Evolutionary conservation across 2,329 filamentous ascomycete genomes (phyloP).

Genomic region (Colletotrichum godetiae): DNA sequence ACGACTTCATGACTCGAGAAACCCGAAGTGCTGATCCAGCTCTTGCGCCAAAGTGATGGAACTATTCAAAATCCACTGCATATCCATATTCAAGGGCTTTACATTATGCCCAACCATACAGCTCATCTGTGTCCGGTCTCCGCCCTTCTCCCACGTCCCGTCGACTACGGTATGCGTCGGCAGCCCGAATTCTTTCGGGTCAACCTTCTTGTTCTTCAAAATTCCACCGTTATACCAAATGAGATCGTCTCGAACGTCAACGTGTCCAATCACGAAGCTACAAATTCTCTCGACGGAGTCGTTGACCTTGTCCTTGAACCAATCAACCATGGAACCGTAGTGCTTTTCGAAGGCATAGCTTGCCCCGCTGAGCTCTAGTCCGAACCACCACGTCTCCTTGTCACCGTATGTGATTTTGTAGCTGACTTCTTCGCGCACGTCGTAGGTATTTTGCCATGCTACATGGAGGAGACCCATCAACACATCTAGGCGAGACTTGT

Average conservation of each 20-base stretch:
- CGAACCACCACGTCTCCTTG: conserved; percentile 59
- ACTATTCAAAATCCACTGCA: not conserved
- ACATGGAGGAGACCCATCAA: conserved; percentile 53
- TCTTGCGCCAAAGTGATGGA: conserved; percentile 12
- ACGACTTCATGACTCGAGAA: not conserved
- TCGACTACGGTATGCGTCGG: conserved; percentile 53
- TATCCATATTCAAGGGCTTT: not conserved
- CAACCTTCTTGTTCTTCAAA: conserved; percentile 51
- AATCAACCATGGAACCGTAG: conserved; percentile 54
- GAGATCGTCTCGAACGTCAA: conserved; percentile 49
- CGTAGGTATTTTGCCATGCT: conserved; percentile 56
- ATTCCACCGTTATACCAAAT: conserved; percentile 57
- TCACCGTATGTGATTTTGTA: conserved; percentile 56
- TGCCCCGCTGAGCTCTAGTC: conserved; percentile 51
- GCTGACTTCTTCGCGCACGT: conserved; percentile 51
- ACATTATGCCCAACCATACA: conserved; percentile 45
- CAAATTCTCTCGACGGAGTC: conserved; percentile 43
- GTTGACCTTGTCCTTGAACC: conserved; percentile 35
- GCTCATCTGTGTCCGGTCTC: conserved; percentile 46
- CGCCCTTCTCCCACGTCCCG: conserved; percentile 49
- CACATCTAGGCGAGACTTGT: conserved; percentile 51
- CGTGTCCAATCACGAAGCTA: conserved; percentile 55
- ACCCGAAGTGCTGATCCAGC: conserved; percentile 1
- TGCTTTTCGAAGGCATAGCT: conserved; percentile 52
- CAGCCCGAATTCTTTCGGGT: conserved; percentile 46